Evolutionary conservation across 441 rosid species (phyloP), one percentile per base, ranked within the genome.

Genomic region (Populus hybrid): DNA sequence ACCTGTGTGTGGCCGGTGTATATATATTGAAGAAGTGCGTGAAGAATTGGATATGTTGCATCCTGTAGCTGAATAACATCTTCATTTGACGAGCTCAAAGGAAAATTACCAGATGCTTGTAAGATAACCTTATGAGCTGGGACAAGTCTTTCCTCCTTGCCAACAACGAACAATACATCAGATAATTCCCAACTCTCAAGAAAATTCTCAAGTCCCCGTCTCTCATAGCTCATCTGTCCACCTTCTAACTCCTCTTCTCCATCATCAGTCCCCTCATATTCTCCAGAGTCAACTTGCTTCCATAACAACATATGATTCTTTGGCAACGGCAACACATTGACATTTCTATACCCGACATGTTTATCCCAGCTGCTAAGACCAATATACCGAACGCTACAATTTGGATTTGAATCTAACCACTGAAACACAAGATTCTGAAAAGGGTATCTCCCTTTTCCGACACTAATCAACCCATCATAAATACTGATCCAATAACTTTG

Each of bases 301-400:
- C 99, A 96, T 38, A 94, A 81, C 77, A 85, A 76, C 83, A 94
- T 84, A 83, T 88, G 96, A 82, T 94, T 88, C 66, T 86, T 91
- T 0, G 93, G 92, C 76, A 97, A 85, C 11, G 98, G 98, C 86
- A 93, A 82, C 61, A 97, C 98, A 70, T 91, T 91, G 82, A 94
- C 97, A 77, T 97, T 97, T 78, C 99, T 91, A 72, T 97, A 97
- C 2, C 98, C 98, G 64, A 97, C 99, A 84, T 97, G 99, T 82
- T 86, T 93, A 77, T 97, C 98, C 99, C 99, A 97, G 82, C 98
- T 94, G 75, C 98, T 93, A 65, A 93, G 84, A 26, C 99, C 98
- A 66, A 97, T 93, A 82, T 94, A 94, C 85, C 79, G 92, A n/a
- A 94, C 94, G 77, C 73, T 91, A 75, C 91, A 90, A 74, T 94